Base-by-base conservation (phyloP, 169 alveolate genomes). In the Cryptosporidium bovis region DNA sequence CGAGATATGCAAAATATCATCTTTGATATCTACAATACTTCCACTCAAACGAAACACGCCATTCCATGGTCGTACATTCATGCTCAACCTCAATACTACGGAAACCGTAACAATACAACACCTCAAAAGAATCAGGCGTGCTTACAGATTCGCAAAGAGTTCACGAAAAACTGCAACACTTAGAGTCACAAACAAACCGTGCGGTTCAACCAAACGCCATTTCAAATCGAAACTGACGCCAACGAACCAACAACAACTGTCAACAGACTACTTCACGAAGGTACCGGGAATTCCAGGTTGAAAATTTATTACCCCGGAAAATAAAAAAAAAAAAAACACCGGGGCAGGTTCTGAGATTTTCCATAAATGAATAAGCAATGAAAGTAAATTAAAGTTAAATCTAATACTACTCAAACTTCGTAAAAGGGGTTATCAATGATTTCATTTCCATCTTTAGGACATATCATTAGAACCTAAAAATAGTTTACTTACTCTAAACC, bases 371-470 rank as follows among this genome's bases (percentile, higher is more conserved):
- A 16, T 24, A 56, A 1, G 12, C 31, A n/a, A 2, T 10, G 1
- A 12, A 13, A n/a, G 31, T 18, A 15, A 15, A 20, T 24, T 62
- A 15, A 27, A 62, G 3, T 7, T 29, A 62, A 6, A 2, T 0
- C 18, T 62, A 33, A 48, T 4, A 3, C 48, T 68, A 68, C 5
- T 24, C 56, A 60, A 48, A 34, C 33, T 8, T 60, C 31, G 58
- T 24, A 77, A n/a, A 46, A 69, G 36, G 87, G 87, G 36, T 77
- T 77, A 1, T 77, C 64, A 18, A 77, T 77, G 27, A 31, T 27
- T 48, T 77, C 77, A 77, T 71, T 77, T 16, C 87, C 87, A 62
- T 77, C 87, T 33, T 27, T 60, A 29, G 87, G 87, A 34, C 77
- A 56, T 44, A 77, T 77, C 87, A 77, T 77, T 18, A 77, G 33